Conservation (phyloP, 2,329 filamentous ascomycete species). For the Fusarium sp. region DNA sequence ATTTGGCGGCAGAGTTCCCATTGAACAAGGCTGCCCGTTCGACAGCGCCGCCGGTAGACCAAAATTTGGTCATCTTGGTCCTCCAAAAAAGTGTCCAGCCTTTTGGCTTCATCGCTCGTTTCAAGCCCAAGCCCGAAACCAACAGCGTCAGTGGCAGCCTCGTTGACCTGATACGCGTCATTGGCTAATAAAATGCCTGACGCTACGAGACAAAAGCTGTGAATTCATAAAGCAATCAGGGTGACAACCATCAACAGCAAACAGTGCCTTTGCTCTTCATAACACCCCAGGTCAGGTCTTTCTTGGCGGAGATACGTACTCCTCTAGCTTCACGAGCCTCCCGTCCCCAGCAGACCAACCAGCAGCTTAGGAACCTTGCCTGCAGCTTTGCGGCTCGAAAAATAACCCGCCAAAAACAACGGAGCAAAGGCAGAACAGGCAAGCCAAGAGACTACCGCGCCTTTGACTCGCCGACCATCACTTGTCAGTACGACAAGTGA, state of each 20-base stretch:
- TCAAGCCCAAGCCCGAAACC: slow-evolving; percentile 1
- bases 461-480: slow-evolving; percentile 28
- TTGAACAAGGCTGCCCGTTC: slow-evolving; percentile 27
- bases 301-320: slow-evolving; percentile 5
- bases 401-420: slow-evolving; percentile 10
- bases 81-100: neutral
- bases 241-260: neutral
- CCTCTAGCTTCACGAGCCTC: neutral
- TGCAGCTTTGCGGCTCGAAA: slow-evolving; percentile 8
- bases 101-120: neutral
- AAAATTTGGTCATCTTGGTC: neutral
- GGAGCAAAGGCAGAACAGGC: slow-evolving; percentile 4
- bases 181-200: neutral
- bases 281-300: slow-evolving; percentile 3
- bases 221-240: slow-evolving; percentile 4
- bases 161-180: neutral
- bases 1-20: slow-evolving; percentile 14
- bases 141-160: slow-evolving; percentile 4
- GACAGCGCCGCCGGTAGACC: neutral
- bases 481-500: slow-evolving; percentile 1
- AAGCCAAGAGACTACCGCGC: slow-evolving; percentile 10
- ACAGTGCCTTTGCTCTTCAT: slow-evolving; percentile 15
- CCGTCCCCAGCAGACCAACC: slow-evolving; percentile 9
- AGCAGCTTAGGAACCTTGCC: slow-evolving; percentile 6
- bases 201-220: neutral